Evolutionary conservation across 163 green algal genomes (phyloP).

Genomic region (Scenedesmus sp.): DNA sequence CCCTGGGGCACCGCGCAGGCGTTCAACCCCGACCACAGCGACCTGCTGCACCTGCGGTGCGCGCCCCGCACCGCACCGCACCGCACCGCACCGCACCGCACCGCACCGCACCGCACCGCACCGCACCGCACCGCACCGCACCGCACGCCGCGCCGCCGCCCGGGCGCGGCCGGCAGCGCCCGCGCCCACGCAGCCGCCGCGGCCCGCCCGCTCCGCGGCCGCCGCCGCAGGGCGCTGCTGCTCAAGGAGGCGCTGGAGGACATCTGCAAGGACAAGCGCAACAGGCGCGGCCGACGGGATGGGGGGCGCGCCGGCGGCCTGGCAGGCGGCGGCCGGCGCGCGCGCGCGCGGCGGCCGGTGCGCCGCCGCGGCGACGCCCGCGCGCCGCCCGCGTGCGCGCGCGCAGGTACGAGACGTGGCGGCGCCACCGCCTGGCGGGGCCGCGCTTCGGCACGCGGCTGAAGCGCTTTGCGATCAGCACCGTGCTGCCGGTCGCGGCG

Average conservation of each 20-base stretch:
- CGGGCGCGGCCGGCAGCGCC: not conserved
- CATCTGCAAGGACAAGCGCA: constrained; percentile 43
- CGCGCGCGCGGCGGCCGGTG: no score
- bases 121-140: not conserved
- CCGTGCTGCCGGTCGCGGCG: constrained; percentile 33
- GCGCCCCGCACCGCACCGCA: not conserved
- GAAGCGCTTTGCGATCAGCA: constrained; percentile 11
- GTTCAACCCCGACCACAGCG: constrained; percentile 81
- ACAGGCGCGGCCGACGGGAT: not conserved
- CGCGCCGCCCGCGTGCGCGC: not conserved
- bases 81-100: not conserved
- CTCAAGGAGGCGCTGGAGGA: constrained; percentile 45
- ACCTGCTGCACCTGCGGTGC: constrained; percentile 65
- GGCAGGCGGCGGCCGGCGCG: no score
- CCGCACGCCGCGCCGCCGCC: no score
- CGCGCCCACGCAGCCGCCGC: no score
- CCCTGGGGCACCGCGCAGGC: constrained; percentile 76
- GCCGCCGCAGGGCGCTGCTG: constrained; percentile 45
- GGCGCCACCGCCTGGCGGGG: constrained; percentile 1
- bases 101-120: not conserved
- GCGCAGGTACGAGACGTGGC: constrained; percentile 39
- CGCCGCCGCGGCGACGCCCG: no score
- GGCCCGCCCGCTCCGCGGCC: no score
- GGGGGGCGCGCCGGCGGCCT: no score
- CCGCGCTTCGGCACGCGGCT: constrained; percentile 12